Evolutionary conservation across 2,329 filamentous ascomycete genomes (phyloP), one percentile per base, ranked within the genome.

Genomic region (Ophiostoma triangulosporum): DNA sequence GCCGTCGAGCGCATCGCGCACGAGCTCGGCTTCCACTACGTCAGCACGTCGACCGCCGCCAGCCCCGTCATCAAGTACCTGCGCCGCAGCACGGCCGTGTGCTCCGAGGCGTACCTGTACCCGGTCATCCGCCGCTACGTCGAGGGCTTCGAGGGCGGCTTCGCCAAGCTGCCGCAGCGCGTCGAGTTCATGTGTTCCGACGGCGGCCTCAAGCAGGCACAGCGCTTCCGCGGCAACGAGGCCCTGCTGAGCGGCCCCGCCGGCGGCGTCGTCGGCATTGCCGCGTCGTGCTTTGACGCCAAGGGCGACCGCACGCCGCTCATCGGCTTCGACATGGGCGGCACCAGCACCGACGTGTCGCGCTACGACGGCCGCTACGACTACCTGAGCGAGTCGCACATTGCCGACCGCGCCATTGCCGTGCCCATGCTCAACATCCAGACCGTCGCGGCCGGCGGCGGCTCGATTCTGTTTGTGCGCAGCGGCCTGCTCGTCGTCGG

Each of bases 351-450:
- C 11, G 56, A 56, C 24, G 55, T 57, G 2, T 54, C 55, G n/a
- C 54, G 54, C 14, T 58, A 36, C 35, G 57, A 27, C 14, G 82
- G 82, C 24, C 69, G 78, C 52, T 80, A 83, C 59, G 82, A 85
- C 56, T 81, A 85, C 60, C 78, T 84, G 3, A 84, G 84, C 57
- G 81, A 84, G 60, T 83, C 81, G 0, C 84, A 79, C 2, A 58
- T 45, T 0, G 89, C 90, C 0, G 90, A 89, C n/a, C 86, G 95
- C 1, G 90, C 88, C 0, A 91, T 95, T 17, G 88, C 95, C 61
- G 89, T 86, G 0, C 89, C 90, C 0, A 88, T 95, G 63, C 76
- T 95, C 0, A 88, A 95, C 63, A 95, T 95, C 69, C 95, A 95
- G 66, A 96, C 90, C 0, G 90, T 96, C 1, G 89, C 89, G 5